A percentile compares a stretch with the other conserved stretches of the same genome.
phyloP scores from a whole-genome alignment of 169 alveolate species.

The Plasmodium ovale region DNA sequence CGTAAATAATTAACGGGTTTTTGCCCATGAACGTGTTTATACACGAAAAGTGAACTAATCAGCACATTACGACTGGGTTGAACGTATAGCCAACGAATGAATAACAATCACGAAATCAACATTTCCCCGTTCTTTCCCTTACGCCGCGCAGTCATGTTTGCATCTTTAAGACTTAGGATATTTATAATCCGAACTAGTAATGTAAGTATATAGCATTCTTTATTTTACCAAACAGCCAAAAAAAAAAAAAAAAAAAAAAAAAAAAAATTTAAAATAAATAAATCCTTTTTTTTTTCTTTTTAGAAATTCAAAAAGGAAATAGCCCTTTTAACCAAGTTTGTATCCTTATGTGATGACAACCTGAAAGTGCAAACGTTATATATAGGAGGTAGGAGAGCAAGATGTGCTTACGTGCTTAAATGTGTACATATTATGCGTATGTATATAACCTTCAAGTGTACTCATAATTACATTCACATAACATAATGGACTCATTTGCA shows the following conservation, averaged over 20 bases:
- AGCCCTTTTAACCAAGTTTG: conserved; percentile 16
- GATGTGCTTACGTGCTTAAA: not conserved
- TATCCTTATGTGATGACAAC: conserved; percentile 27
- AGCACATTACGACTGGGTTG: conserved; percentile 2
- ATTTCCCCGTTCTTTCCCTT: not conserved
- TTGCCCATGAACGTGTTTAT: not conserved
- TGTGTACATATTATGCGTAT: too few relatives aligned
- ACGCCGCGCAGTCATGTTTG: conserved; percentile 17
- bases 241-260: too few relatives aligned
- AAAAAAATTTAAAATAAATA: too few relatives aligned
- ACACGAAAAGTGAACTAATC: not conserved
- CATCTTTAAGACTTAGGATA: conserved; percentile 28
- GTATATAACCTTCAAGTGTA: too few relatives aligned
- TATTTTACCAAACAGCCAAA: too few relatives aligned
- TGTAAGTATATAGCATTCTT: conserved; percentile 10
- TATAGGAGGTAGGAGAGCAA: conserved; percentile 27
- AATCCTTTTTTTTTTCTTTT: not conserved
- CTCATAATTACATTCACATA: too few relatives aligned
- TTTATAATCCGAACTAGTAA: conserved; percentile 63
- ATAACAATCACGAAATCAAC: too few relatives aligned
- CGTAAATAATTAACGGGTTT: conserved; percentile 9
- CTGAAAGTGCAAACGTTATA: conserved; percentile 37
- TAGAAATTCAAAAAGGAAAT: conserved; percentile 54
- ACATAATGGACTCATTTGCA: not conserved
- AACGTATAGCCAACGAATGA: too few relatives aligned